These are phyloP conservation scores for Ustilago esculenta DNA, from an alignment of 1,284 basidiomycete genomes.

Conservation along the genomic window DNA sequence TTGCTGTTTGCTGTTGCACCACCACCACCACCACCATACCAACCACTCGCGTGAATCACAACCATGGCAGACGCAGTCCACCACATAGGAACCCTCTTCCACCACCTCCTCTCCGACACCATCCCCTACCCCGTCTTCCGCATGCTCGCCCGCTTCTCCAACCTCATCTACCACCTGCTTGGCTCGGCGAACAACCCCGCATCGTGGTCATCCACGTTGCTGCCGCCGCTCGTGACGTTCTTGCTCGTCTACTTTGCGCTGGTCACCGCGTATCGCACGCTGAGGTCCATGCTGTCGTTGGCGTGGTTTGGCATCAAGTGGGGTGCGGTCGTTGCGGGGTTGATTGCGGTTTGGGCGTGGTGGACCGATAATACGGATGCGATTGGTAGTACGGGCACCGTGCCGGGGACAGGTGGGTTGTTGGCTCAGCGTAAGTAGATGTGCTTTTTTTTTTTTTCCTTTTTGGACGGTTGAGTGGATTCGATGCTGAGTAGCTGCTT, in stretches of 20 bases:
- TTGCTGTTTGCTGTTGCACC: no score
- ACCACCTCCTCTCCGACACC: slow-evolving; percentile 34
- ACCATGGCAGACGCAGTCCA: slow-evolving; percentile 33
- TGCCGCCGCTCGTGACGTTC: slow-evolving; percentile 55
- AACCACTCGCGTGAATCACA: not conserved
- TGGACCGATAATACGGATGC: slow-evolving; percentile 50
- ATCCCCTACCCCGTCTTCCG: slow-evolving; percentile 48
- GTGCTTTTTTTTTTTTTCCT: no score
- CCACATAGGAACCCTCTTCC: slow-evolving; percentile 13
- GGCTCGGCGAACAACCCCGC: slow-evolving; percentile 45
- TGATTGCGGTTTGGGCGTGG: slow-evolving; percentile 55
- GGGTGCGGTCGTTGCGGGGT: slow-evolving; percentile 50
- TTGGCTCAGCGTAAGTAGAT: slow-evolving; percentile 42
- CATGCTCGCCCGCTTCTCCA: slow-evolving; percentile 48
- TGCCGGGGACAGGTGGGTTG: slow-evolving; percentile 19
- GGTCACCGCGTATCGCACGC: slow-evolving; percentile 50
- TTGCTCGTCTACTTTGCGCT: slow-evolving; percentile 54
- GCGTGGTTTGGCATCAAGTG: slow-evolving; percentile 58
- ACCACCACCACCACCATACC: not conserved
- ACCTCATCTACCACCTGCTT: slow-evolving; percentile 46
- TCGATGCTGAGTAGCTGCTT: no score
- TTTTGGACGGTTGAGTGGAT: no score
- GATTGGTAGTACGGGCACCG: slow-evolving; percentile 35
- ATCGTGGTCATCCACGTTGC: slow-evolving; percentile 51
- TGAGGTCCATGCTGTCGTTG: slow-evolving; percentile 38